Percentiles rank a stretch among this genome's conserved stretches.
Evolutionary conservation across 31 red algal species (phyloP).

Genomic region (Asparagopsis taxiformis): DNA sequence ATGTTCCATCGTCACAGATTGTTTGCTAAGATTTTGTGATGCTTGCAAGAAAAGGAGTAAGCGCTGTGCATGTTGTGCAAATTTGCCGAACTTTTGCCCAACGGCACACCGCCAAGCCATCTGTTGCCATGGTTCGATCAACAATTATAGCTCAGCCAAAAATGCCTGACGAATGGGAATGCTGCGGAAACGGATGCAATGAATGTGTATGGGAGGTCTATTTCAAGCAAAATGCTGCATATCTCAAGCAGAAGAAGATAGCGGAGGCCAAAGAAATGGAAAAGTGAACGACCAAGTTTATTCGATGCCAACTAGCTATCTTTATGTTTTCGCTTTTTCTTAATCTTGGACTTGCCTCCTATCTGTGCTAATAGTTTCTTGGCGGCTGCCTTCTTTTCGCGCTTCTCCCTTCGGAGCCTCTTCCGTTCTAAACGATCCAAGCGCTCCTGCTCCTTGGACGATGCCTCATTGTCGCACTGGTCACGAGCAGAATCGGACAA

Average conservation of each 20-base stretch:
- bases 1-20: too few species aligned
- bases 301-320: neutral
- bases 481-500: too few species aligned
- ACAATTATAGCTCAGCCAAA: conserved; percentile 19
- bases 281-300: neutral
- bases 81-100: neutral
- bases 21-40: too few species aligned
- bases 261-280: neutral
- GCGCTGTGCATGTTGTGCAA: neutral
- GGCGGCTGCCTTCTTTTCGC: neutral
- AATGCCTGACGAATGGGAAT: conserved; percentile 77
- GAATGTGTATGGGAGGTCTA: conserved; percentile 80
- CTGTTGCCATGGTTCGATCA: neutral
- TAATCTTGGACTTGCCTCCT: neutral
- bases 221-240: conserved; percentile 59
- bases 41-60: neutral
- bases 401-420: conserved; percentile 2
- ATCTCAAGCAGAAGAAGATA: conserved; percentile 35
- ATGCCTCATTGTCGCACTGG: too few species aligned
- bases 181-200: conserved; percentile 89
- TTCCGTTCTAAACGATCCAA: neutral
- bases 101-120: neutral
- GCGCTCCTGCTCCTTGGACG: neutral
- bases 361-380: neutral
- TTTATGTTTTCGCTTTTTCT: conserved; percentile 3